phyloP scores from a whole-genome alignment of 768 basidiomycete species.

The Phallus indusiatus region DNA sequence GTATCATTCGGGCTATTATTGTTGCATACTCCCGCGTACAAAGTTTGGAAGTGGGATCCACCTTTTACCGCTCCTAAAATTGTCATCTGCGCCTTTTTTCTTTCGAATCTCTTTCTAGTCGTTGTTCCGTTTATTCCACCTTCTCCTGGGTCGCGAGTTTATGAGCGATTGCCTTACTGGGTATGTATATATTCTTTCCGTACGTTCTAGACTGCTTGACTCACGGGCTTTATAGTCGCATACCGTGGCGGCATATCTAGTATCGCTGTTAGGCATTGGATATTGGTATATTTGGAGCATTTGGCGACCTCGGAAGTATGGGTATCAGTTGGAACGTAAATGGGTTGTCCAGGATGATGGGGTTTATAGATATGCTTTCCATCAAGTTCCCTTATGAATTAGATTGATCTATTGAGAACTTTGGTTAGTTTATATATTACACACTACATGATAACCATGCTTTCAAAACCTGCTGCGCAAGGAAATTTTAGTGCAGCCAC shows the following conservation, averaged over 20 bases:
- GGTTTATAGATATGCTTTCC: constrained; percentile 27
- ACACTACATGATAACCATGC: too few species aligned
- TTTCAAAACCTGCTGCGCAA: too few species aligned
- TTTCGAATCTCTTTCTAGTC: constrained; percentile 18
- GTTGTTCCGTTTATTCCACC: constrained; percentile 16
- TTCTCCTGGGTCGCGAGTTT: constrained; percentile 2
- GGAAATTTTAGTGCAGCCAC: too few species aligned
- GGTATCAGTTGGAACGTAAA: constrained; percentile 37
- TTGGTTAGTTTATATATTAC: too few species aligned
- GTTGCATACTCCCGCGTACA: constrained; percentile 4
- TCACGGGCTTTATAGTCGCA: constrained; percentile 30
- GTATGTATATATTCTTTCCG: neutral
- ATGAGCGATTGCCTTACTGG: constrained; percentile 13
- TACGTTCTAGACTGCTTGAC: neutral
- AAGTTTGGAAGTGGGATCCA: constrained; percentile 6
- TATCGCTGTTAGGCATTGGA: constrained; percentile 38
- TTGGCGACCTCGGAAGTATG: constrained; percentile 37
- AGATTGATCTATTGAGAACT: too few species aligned
- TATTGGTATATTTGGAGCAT: constrained; percentile 50
- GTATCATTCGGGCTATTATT: constrained; percentile 14
- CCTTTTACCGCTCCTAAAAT: constrained; percentile 4
- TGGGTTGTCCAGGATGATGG: constrained; percentile 44
- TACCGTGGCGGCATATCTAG: constrained; percentile 32
- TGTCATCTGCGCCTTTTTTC: constrained; percentile 15
- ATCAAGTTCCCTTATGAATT: neutral